Evolutionary conservation across 2,329 filamentous ascomycete species (phyloP), one percentile per base, ranked within the genome.

Genomic region (Salinomyces thailandicus): DNA sequence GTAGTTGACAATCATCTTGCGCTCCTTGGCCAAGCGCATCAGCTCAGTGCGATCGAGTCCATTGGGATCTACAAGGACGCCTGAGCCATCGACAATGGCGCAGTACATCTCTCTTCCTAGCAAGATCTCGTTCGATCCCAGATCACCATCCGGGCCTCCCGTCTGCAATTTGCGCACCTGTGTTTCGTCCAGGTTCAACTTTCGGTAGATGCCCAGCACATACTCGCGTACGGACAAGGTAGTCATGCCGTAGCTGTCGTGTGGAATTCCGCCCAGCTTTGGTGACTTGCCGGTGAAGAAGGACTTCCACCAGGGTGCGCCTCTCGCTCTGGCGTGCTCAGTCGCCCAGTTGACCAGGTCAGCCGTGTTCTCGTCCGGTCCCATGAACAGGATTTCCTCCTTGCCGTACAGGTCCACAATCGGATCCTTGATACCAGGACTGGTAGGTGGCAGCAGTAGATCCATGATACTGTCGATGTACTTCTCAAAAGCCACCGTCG

Each of bases 231-330:
- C 89, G 5, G 87, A 95, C 39, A 96, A 66, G 0, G 91, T 96
- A 1, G 91, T 98, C 91, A 98, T 98, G 53, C 91, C 91, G 57
- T 98, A 98, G 27, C 71, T 66, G 60, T 98, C 91, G 62, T 98
- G 91, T 24, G 91, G 91, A 50, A 98, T 98, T 57, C 91, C 91
- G 45, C 91, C 91, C 11, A 98, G 74, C 63, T 83, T 91, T 36
- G 86, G 91, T 50, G 85, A 94, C 73, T 98, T 98, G 55, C 91
- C 91, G 2, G 91, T 98, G 72, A 98, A 98, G 75, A 98, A 98
- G 0, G 91, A 98, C 72, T 98, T 98, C 91, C 91, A 98, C 85
- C 89, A 98, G 18, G 86, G 85, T 4, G 91, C 91, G 31, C 86
- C 86, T 51, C 91, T 79, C 43, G 69, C 68, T 35, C 85, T 77